Evolutionary conservation across 1,139 yeast species (phyloP).

Genomic region (Suhomyces choctaworum): DNA sequence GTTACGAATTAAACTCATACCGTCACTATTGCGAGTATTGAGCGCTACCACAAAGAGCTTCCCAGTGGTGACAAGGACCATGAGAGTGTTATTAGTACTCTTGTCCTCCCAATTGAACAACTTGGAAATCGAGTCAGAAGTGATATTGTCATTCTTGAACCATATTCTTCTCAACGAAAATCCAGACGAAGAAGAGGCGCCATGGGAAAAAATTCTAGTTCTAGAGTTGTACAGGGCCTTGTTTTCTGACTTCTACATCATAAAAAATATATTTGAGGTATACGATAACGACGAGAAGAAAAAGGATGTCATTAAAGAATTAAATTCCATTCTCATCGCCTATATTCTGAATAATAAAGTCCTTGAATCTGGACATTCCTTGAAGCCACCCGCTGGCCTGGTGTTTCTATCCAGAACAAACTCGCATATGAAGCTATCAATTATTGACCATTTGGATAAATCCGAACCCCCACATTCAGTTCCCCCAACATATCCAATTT

Average conservation of each 20-base stretch:
- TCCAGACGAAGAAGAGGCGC: conserved; percentile 14
- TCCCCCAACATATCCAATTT: conserved; percentile 63
- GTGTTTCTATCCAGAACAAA: conserved; percentile 26
- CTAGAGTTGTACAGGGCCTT: conserved; percentile 69
- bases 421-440: conserved; percentile 50
- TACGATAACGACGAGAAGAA: conserved; percentile 62
- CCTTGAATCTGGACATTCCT: conserved; percentile 34
- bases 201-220: conserved; percentile 73
- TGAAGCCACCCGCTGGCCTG: conserved; percentile 26
- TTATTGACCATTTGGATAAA: conserved; percentile 78
- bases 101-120: conserved; percentile 60
- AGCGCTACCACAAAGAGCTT: conserved; percentile 61
- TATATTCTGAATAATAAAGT: conserved; percentile 29
- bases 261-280: conserved; percentile 54
- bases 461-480: conserved; percentile 62
- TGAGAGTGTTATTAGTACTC: conserved; percentile 65
- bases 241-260: conserved; percentile 54
- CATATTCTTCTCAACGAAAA: conserved; percentile 52
- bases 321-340: conserved; percentile 48
- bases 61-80: conserved; percentile 68
- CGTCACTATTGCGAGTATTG: conserved; percentile 67
- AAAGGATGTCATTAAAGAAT: conserved; percentile 61
- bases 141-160: conserved; percentile 69
- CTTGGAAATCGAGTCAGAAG: conserved; percentile 76
- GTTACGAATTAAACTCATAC: conserved; percentile 67